Evolutionary conservation across 1,284 basidiomycete species (phyloP).

Genomic region (Takashimella tepidaria): DNA sequence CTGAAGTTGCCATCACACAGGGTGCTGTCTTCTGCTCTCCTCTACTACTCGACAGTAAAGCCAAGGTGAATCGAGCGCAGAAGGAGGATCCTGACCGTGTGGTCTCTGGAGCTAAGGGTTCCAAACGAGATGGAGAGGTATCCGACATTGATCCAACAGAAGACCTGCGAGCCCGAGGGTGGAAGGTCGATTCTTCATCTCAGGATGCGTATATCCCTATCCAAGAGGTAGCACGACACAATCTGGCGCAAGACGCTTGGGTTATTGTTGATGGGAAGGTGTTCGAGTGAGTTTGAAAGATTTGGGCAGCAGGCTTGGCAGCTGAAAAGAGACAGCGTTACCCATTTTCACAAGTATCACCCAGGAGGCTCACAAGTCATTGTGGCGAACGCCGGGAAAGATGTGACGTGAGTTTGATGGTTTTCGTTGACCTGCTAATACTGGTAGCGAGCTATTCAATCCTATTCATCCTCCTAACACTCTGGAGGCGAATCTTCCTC

Average conservation of each 20-base stretch:
- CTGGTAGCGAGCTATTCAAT: constrained; percentile 47
- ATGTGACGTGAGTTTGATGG: constrained; percentile 52
- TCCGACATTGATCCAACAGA: background rate
- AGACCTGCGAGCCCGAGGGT: background rate
- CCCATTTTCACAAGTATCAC: constrained; percentile 65
- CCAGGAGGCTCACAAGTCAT: constrained; percentile 55
- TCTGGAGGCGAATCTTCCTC: constrained; percentile 38
- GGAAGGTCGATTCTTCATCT: background rate
- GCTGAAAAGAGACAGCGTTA: constrained; percentile 54
- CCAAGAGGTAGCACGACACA: constrained; percentile 56
- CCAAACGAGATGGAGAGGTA: background rate
- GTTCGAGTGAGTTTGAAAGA: constrained; percentile 33
- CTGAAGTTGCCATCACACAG: too few species aligned
- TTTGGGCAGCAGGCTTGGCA: too few species aligned
- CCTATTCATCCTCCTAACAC: constrained; percentile 50
- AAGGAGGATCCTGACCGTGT: background rate
- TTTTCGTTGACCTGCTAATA: background rate
- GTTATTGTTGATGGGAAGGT: constrained; percentile 61
- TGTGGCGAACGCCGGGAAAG: constrained; percentile 54
- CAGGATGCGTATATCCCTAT: constrained; percentile 39
- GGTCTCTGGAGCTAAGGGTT: background rate
- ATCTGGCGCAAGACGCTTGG: constrained; percentile 61
- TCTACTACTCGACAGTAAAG: background rate
- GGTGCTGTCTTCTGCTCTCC: background rate
- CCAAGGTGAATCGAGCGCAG: background rate